These are phyloP conservation scores for Asterella californica DNA, from an alignment of 225 moss, liverwort and hornwort species.

Conservation along the genomic window DNA sequence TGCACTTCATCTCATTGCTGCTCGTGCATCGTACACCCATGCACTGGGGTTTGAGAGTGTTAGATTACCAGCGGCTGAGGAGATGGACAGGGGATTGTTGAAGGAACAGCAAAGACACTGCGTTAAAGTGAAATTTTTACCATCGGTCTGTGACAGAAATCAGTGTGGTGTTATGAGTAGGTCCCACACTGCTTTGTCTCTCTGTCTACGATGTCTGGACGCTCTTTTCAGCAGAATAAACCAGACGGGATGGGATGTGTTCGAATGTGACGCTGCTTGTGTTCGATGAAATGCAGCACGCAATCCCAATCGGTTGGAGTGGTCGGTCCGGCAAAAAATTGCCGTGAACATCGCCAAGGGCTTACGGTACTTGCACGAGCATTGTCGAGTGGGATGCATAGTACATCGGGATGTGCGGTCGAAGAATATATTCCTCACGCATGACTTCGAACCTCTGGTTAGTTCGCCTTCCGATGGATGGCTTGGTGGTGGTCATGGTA, in stretches of 20 bases:
- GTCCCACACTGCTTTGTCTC: background rate
- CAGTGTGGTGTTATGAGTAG: too few relatives aligned
- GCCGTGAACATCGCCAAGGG: conserved; percentile 22
- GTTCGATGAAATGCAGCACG: conserved; percentile 10
- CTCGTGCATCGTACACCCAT: too few relatives aligned
- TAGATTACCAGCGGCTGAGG: too few relatives aligned
- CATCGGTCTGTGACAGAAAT: too few relatives aligned
- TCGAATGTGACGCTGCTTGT: background rate
- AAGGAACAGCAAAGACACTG: too few relatives aligned
- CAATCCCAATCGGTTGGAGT: conserved; percentile 25
- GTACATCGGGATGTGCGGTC: conserved; percentile 24
- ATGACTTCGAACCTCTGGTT: conserved; percentile 27
- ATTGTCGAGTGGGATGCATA: conserved; percentile 22
- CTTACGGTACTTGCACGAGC: conserved; percentile 23
- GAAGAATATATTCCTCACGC: conserved; percentile 21
- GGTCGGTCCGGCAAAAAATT: conserved; percentile 20
- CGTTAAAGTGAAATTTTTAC: too few relatives aligned
- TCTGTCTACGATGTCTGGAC: background rate
- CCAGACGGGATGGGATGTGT: background rate
- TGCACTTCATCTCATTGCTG: too few relatives aligned
- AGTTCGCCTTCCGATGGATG: background rate
- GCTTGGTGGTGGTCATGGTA: background rate
- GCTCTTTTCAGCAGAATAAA: background rate
- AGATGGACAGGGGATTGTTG: too few relatives aligned
- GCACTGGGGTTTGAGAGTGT: too few relatives aligned